Evolutionary conservation across 202 grass and related monocot species (phyloP), one percentile per base, ranked within the genome.

Genomic region (Bolboschoenoplectus hybrid): DNA sequence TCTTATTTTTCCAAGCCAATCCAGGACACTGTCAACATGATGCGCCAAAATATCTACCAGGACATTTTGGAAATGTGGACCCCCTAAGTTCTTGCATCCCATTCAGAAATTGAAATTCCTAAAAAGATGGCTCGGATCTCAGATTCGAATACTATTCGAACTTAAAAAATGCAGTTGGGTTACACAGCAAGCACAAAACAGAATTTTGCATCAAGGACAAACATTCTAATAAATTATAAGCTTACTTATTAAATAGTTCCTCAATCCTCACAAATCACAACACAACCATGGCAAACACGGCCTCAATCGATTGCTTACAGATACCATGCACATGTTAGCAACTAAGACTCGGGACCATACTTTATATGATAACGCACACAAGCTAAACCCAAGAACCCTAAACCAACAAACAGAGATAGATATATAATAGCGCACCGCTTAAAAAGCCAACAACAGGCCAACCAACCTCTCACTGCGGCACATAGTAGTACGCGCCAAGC

Each of bases 401-500:
- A 84, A 84, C 63, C 16, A 53, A 84, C 67, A 84, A 84, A 69
- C 66, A 63, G 39, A 67, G 45, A 83, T 45, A 61, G 43, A 68
- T 49, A 67, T 65, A 17, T 66, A 67, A 49, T 67, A 52, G 8
- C 50, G 26, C 60, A 64, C 56, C 84, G 32, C 84, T 75, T 78
- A 58, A 57, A 52, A 80, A 63, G 36, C 58, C 55, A 58, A 47
- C 26, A 86, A 44, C 43, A 74, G 13, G 13, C 9, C 47, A 86
- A 69, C 47, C 47, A 56, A 84, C 82, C 82, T 84, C 65, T 80
- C 74, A 80, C 70, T 76, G 85, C 9, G 51, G 85, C 73, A 86
- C 70, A 53, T 86, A 86, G 56, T 86, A 86, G 72, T 80, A 86
- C 41, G 1, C 89, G 64, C 87, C 90, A 66, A 2, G 83, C 78